Conservation (phyloP, 352 stramenopile genomes). For the Pythium chondricola region DNA sequence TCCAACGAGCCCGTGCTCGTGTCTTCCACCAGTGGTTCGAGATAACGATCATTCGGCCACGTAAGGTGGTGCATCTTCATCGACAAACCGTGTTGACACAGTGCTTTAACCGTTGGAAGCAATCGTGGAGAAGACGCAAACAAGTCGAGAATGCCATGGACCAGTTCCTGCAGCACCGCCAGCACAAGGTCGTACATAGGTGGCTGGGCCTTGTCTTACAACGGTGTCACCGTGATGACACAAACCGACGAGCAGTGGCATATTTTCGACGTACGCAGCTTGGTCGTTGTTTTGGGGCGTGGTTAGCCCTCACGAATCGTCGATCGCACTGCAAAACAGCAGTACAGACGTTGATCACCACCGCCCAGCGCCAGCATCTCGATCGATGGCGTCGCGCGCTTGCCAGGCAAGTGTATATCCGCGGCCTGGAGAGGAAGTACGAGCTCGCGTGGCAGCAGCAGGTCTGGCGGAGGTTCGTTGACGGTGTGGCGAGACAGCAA, state of each 20-base stretch:
- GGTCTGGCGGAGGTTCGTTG: neutral
- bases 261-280: too few relatives aligned
- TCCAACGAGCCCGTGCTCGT: neutral
- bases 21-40: neutral
- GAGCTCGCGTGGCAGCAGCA: neutral
- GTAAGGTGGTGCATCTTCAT: neutral
- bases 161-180: too few relatives aligned
- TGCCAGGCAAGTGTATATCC: slow-evolving; percentile 1
- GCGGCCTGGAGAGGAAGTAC: slow-evolving; percentile 2
- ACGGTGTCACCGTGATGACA: too few relatives aligned
- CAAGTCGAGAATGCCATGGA: too few relatives aligned
- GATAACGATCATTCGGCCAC: neutral
- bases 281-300: too few relatives aligned
- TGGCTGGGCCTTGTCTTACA: too few relatives aligned
- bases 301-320: neutral
- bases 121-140: neutral
- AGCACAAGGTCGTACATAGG: too few relatives aligned
- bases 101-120: neutral
- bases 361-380: neutral
- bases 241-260: too few relatives aligned
- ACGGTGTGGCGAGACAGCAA: neutral
- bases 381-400: slow-evolving; percentile 4
- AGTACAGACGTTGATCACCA: neutral
- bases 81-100: neutral
- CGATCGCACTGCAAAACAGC: neutral